Conservation (phyloP, 106 monocot species). For the Cymbidium sinense region DNA sequence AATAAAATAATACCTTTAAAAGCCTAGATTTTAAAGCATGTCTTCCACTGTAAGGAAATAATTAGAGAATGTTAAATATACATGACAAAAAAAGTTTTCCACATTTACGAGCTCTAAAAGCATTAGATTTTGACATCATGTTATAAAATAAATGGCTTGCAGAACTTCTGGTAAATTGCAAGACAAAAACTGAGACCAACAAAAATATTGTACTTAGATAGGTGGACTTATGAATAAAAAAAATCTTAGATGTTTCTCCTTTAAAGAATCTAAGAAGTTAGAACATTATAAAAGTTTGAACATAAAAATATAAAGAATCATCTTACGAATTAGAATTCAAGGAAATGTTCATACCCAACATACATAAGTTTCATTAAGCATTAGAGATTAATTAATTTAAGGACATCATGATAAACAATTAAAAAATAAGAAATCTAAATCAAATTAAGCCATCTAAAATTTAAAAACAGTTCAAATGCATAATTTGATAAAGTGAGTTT, state of each 20-base stretch:
- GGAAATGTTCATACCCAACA: not conserved
- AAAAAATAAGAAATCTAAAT: not conserved
- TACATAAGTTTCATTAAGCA: not conserved
- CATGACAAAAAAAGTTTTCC: not conserved
- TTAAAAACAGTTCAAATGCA: no score
- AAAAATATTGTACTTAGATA: not conserved
- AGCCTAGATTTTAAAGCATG: conserved; percentile 66
- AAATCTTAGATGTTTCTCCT: not conserved
- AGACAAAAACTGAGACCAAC: not conserved
- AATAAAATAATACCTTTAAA: conserved; percentile 46
- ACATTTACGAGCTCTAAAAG: not conserved
- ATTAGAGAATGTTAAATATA: not conserved
- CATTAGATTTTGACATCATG: not conserved
- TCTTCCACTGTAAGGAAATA: conserved; percentile 50
- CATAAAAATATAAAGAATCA: not conserved
- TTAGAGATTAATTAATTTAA: not conserved
- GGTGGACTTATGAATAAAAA: no score
- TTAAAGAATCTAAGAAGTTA: not conserved
- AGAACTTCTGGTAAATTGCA: not conserved
- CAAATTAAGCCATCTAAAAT: not conserved
- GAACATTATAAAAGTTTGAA: not conserved
- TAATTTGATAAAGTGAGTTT: no score
- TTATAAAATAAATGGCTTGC: not conserved
- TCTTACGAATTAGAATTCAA: not conserved
- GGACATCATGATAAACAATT: not conserved